Evolutionary conservation across 208 protist species (phyloP), one percentile per base, ranked within the genome.

Genomic region (Trypanosoma theileri): DNA sequence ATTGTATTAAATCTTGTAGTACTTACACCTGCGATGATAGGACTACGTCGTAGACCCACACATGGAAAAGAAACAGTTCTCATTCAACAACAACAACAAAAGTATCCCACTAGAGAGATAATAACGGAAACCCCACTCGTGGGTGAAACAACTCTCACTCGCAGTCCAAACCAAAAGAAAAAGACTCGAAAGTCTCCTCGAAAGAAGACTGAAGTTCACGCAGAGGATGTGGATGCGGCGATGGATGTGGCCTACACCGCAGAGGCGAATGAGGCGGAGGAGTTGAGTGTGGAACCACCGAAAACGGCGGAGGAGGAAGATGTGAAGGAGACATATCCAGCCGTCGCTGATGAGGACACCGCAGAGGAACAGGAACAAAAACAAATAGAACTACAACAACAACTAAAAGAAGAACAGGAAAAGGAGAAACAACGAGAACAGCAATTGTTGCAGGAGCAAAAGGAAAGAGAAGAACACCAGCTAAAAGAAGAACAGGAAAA

Each of bases 1-100:
- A 68, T 86, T 28, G 77, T 88, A 64, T 46, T 92, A 21, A 82
- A 86, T 66, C 58, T 89, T 42, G 79, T 89, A 35, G 80, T 92
- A 60, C 75, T 79, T 53, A 71, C 80, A 12, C 73, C 57, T 40
- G 2, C 51, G 13, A 19, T 73, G 50, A 54, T 28, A 0, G 54
- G n/a, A 41, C 31, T 45, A 50, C 58, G 66, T 28, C 1, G 21
- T 13, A 55, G 9, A 13, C 2, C n/a, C 9, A 4, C 35, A n/a
- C 11, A 50, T 12, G 14, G 57, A 17, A 19, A 48, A 0, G 21
- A 31, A 16, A 22, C 65, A 12, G 28, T n/a, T 22, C 24, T 50
- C 16, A 35, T 28, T 17, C 59, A 54, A 11, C 68, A 0, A 19
- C 46, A n/a, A 19, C 10, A 69, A n/a, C 58, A 69, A 28, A 58